Evolutionary conservation across 495 filamentous ascomycete species (phyloP), one percentile per base, ranked within the genome.

Genomic region (Sporormia fimetaria): DNA sequence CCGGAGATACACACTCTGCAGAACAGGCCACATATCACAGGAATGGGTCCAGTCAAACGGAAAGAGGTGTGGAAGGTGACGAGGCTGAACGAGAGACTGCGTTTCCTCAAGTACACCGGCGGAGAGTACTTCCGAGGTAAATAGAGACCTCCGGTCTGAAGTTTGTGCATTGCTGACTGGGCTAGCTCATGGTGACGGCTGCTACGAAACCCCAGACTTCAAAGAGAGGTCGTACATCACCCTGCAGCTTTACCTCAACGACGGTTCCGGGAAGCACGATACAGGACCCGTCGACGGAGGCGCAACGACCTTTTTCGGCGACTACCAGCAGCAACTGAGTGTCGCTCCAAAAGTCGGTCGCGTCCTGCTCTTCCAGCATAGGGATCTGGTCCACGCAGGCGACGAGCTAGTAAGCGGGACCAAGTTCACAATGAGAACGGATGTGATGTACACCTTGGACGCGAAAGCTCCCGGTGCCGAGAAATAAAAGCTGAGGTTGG

Each of bases 161-260:
- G 10, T 15, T 4, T 6, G n/a, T 14, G 3, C 23, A 12, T 21
- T 34, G 14, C 42, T 52, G 29, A 45, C 18, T 11, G 16, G 20
- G 2, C 1, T 18, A 80, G 78, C 78, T 3, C 87, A 94, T 57
- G 77, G 73, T 52, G 87, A 94, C 60, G 80, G 70, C 12, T 49
- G 57, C 10, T 93, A 81, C 54, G 57, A 62, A 6, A 78, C 78
- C 7, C 67, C 71, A 1, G 71, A 79, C 47, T 54, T 64, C 14
- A 57, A 55, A 29, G 71, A 84, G 56, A 40, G 52, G 21, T 83
- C 83, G 2, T 69, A 75, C 37, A 80, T 76, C 51, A 94, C 87
- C 0, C 60, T 93, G 18, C 87, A 95, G 42, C 59, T 94, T 11
- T 95, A 94, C 58, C 68, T 95, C 35, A 87, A 82, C 55, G 68